A percentile compares a stretch with the other conserved stretches of the same genome.
phyloP scores from a whole-genome alignment of 2,329 filamentous ascomycete genomes.

The Fusarium austroafricanum region DNA sequence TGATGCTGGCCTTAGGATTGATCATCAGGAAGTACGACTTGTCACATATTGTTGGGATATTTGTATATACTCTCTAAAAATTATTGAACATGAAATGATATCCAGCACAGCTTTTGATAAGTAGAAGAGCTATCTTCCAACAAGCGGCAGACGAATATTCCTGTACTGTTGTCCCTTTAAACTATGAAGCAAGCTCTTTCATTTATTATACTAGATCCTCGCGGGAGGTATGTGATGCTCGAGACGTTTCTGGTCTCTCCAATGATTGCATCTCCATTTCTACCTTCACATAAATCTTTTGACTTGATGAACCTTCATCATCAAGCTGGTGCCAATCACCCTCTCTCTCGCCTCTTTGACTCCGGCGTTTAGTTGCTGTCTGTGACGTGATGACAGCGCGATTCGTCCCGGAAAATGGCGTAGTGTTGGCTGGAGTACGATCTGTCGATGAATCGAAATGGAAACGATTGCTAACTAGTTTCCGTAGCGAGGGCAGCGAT shows the following conservation, averaged over 20 bases:
- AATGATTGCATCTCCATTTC: constrained; percentile 14
- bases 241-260: neutral
- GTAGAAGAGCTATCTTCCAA: no score
- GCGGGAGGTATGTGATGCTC: neutral
- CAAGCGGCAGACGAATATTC: neutral
- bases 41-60: no score
- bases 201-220: neutral
- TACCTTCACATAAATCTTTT: constrained; percentile 17
- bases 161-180: constrained; percentile 10
- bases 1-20: no score
- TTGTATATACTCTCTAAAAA: no score
- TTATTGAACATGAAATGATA: no score
- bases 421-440: neutral
- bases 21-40: no score
- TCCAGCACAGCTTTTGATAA: no score
- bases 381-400: constrained; percentile 2
- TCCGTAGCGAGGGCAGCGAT: constrained; percentile 22
- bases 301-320: neutral
- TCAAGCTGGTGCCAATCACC: constrained; percentile 14
- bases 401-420: neutral
- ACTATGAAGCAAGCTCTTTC: neutral
- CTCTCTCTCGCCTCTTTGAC: neutral
- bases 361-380: neutral
- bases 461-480: constrained; percentile 12
- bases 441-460: constrained; percentile 4